phyloP scores from a whole-genome alignment of 345 rosid species.

The Trapa incisa region DNA sequence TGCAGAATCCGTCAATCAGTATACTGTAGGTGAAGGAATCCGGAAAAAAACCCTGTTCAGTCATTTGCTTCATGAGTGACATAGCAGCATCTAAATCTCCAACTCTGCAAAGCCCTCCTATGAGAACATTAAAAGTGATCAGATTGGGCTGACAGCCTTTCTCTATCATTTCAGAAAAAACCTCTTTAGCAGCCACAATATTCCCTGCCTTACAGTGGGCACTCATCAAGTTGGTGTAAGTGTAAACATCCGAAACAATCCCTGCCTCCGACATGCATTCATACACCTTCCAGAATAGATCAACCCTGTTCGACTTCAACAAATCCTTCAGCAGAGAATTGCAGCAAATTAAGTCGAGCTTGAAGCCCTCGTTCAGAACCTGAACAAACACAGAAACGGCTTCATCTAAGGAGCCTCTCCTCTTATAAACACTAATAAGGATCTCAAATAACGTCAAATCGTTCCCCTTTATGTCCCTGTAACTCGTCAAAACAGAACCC shows the following conservation, averaged over 20 bases:
- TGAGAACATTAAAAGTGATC: conserved; percentile 40
- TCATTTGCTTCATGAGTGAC: conserved; percentile 33
- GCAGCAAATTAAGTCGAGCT: conserved; percentile 35
- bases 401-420: conserved; percentile 32
- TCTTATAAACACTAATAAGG: conserved; percentile 44
- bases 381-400: conserved; percentile 36
- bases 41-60: conserved; percentile 33
- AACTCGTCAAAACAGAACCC: conserved; percentile 35
- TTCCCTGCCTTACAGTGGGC: conserved; percentile 51
- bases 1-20: conserved; percentile 49
- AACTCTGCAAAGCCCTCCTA: conserved; percentile 41
- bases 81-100: conserved; percentile 49
- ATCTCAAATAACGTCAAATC: conserved; percentile 28
- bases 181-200: conserved; percentile 25
- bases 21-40: conserved; percentile 27
- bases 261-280: conserved; percentile 37
- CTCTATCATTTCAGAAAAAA: conserved; percentile 39
- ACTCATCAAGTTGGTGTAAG: conserved; percentile 37
- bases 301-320: conserved; percentile 33
- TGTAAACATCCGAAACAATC: conserved; percentile 36
- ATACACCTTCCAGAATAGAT: conserved; percentile 54
- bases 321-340: conserved; percentile 50
- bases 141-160: conserved; percentile 30
- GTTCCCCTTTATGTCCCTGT: conserved; percentile 17
- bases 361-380: conserved; percentile 18